These are phyloP conservation scores for Septoria linicola DNA, from an alignment of 2,329 filamentous ascomycete genomes.

Conservation along the genomic window DNA sequence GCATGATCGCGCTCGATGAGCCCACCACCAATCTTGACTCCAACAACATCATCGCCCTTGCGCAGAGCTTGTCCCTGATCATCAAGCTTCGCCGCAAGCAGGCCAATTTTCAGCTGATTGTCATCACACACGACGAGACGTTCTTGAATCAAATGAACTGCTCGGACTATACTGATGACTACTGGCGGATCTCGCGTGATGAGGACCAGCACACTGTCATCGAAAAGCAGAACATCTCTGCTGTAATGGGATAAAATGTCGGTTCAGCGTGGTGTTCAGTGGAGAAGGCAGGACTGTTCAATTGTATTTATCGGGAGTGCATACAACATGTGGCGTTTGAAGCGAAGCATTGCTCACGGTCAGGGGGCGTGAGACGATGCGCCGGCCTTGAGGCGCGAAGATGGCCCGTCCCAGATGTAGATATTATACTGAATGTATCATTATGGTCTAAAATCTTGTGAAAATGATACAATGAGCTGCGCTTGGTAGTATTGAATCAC, in stretches of 20 bases:
- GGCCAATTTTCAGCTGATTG: constrained; percentile 94
- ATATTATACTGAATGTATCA: too few species aligned
- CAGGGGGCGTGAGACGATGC: too few species aligned
- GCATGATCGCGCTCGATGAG: constrained; percentile 93
- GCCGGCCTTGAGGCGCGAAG: too few species aligned
- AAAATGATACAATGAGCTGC: too few species aligned
- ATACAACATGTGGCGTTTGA: too few species aligned
- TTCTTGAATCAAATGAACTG: constrained; percentile 93
- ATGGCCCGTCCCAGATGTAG: too few species aligned
- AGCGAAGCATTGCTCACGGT: too few species aligned
- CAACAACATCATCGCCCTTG: constrained; percentile 90
- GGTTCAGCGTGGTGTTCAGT: constrained; percentile 12
- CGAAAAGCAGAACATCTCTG: constrained; percentile 55
- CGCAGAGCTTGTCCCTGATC: constrained; percentile 79
- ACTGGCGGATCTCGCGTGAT: constrained; percentile 82
- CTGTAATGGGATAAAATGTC: constrained; percentile 12
- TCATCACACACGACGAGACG: constrained; percentile 98
- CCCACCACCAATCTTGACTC: constrained; percentile 94
- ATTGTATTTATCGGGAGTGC: too few species aligned
- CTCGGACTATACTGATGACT: constrained; percentile 87
- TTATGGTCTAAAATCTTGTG: too few species aligned
- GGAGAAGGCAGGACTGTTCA: too few species aligned
- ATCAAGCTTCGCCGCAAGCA: constrained; percentile 81
- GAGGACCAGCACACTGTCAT: constrained; percentile 86
- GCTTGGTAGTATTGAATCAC: too few species aligned